These are phyloP conservation scores for Clitocybe nebularis DNA, from an alignment of 1,284 basidiomycete genomes.

Conservation along the genomic window DNA sequence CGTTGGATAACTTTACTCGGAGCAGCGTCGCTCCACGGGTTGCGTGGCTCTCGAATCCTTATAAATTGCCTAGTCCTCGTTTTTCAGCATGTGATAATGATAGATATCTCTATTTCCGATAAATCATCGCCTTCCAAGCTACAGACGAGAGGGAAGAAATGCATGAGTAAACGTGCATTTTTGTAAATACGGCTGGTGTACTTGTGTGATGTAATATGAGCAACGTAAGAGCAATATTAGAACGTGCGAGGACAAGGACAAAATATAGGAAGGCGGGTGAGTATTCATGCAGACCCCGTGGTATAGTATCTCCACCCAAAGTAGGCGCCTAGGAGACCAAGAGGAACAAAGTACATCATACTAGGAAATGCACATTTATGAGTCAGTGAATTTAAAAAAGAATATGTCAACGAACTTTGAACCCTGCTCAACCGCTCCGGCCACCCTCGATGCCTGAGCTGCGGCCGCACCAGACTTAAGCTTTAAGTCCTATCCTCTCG, in stretches of 20 bases:
- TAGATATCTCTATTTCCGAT: slow-evolving; percentile 12
- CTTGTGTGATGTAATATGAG: slow-evolving; percentile 1
- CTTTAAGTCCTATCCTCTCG: slow-evolving; percentile 36
- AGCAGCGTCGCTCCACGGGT: too few relatives aligned
- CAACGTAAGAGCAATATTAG: slow-evolving; percentile 5
- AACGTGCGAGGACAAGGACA: slow-evolving; percentile 4
- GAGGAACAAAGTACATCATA: slow-evolving; percentile 76
- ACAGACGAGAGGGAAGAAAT: background rate
- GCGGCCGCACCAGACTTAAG: slow-evolving; percentile 45
- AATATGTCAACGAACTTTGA: slow-evolving; percentile 54
- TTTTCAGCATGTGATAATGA: slow-evolving; percentile 2
- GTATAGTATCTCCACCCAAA: slow-evolving; percentile 77
- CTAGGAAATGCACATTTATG: slow-evolving; percentile 29
- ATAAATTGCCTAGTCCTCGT: too few relatives aligned
- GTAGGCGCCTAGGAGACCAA: slow-evolving; percentile 72
- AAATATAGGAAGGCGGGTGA: background rate
- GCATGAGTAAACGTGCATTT: slow-evolving; percentile 6
- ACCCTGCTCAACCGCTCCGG: slow-evolving; percentile 55
- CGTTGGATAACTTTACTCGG: too few relatives aligned
- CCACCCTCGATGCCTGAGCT: slow-evolving; percentile 38
- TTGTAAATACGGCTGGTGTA: background rate
- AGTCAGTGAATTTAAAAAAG: slow-evolving; percentile 7
- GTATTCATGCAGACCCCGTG: slow-evolving; percentile 39
- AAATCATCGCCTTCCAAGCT: slow-evolving; percentile 10
- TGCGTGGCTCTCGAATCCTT: too few relatives aligned